Base-by-base conservation (phyloP, 768 basidiomycete genomes). In the Auricularia cornea region DNA sequence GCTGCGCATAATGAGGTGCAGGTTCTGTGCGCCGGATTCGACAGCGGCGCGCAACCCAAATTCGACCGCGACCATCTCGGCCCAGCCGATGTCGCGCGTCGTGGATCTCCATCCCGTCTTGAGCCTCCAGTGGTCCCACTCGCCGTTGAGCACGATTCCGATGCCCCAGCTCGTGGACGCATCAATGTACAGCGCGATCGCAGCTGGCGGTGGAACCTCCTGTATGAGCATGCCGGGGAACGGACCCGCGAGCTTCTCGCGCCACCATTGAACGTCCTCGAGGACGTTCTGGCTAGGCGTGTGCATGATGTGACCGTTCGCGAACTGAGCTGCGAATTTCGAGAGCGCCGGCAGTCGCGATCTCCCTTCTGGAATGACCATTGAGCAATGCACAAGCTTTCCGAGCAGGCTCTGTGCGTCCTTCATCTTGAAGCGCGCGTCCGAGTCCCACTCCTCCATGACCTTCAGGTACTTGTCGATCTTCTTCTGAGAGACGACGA, bases 231-330 rank as follows among this genome's bases (percentile, higher is more conserved):
- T 61, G 59, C 65, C 23, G 60, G 59, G 28, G 73, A 63, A 63
- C 23, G 54, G n/a, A 3, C 14, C 30, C 54, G 26, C 26, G 4
- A 69, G 61, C 28, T 8, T 41, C 0, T 30, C 26, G 0, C 33
- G 31, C 79, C 79, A 80, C 77, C 76, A 79, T 4, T 40, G 5
- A 0, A 79, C 60, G 33, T 76, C 73, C 0, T 69, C 51, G 10
- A 71, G 60, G 10, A 76, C 59, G 44, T 6, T 16, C 8, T 6
- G 3, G 44, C 4, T 16, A 4, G n/a, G n/a, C n/a, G 5, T 20
- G 18, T 23, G n/a, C 18, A 3, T 18, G 8, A 20, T 16, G 44
- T 3, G 18, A 3, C 6, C 18, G 44, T 48, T 16, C 44, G 44
- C 18, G n/a, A 48, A 48, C 6, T 16, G 5, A 35, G 8, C 44